A percentile compares a stretch with the other conserved stretches of the same genome.
phyloP scores from a whole-genome alignment of 169 alveolate genomes.

The Theileria annulata region DNA sequence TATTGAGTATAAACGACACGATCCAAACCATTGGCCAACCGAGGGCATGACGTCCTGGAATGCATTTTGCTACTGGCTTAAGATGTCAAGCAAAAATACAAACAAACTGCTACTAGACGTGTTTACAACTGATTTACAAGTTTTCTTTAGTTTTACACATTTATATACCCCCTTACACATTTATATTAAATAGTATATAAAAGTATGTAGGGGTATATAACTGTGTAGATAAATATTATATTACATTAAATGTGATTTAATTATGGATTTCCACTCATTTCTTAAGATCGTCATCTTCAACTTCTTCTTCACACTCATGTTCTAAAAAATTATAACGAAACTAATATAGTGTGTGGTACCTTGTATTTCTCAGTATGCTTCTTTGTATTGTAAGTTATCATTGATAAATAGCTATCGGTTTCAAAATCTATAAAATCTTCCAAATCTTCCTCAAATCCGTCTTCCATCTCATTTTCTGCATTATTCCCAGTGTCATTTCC shows the following conservation, averaged over 20 bases:
- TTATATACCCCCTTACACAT: not conserved
- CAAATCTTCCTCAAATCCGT: constrained; percentile 6
- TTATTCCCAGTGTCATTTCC: not conserved
- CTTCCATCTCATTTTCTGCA: not conserved
- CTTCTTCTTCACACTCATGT: constrained; percentile 9
- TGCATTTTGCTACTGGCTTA: no score
- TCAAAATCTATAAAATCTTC: constrained; percentile 54
- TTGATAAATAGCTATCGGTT: constrained; percentile 52
- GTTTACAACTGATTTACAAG: no score
- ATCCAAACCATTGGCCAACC: no score
- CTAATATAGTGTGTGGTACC: no score
- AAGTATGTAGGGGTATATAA: not conserved
- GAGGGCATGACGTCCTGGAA: no score
- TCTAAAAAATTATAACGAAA: not conserved
- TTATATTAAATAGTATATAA: not conserved
- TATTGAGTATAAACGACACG: no score
- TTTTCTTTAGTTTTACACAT: not conserved
- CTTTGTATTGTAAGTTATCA: constrained; percentile 35
- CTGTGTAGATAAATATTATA: not conserved
- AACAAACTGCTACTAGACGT: no score
- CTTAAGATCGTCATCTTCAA: constrained; percentile 28
- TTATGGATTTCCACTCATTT: constrained; percentile 60
- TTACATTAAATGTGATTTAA: constrained; percentile 38
- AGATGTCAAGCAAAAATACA: no score
- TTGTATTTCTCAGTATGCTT: not conserved